Evolutionary conservation across 2,329 filamentous ascomycete species (phyloP), one percentile per base, ranked within the genome.

Genomic region (Diplodia mutila): DNA sequence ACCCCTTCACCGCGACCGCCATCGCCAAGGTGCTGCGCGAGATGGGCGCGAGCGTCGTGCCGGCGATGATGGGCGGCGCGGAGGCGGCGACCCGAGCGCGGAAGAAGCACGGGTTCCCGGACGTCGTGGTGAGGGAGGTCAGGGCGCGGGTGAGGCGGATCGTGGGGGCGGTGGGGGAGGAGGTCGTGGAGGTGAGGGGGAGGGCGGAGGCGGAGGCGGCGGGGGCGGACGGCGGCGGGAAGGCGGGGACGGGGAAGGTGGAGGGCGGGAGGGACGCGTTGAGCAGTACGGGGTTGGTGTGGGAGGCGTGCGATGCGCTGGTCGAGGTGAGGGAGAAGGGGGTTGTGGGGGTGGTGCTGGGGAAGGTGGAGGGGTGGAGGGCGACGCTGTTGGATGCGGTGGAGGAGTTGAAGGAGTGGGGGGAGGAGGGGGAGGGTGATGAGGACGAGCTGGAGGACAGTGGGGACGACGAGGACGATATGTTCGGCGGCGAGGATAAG

Each of bases 361-460:
- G 85, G 71, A 93, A 90, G 75, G 90, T 90, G 1, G 87, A 92
- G 72, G 85, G 93, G 76, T 92, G 90, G 79, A 83, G 88, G 49
- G 91, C 91, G 67, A 87, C 91, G 2, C 81, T 97, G 27, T 87
- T 91, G 72, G 94, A 97, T 80, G 91, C 93, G 0, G 86, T 96
- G 72, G 87, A 91, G 70, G 94, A 97, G 80, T 78, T 97, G 71
- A 92, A 93, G 76, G 92, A 94, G 72, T 97, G 94, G 93, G 88
- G 90, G 23, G 91, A 93, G 1, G 90, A 93, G 73, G 85, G 87
- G 1, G 74, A 72, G 5, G 71, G 76, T 0, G 79, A 79, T 2
- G 71, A 76, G 0, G 79, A 79, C 39, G 74, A 76, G n/a, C n/a
- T 14, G 61, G 80, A 77, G 76, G 29, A 8, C 29, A 37, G 78